Base-by-base conservation (phyloP, 176 grass and related monocot species). In the Oryza rufipogon region DNA sequence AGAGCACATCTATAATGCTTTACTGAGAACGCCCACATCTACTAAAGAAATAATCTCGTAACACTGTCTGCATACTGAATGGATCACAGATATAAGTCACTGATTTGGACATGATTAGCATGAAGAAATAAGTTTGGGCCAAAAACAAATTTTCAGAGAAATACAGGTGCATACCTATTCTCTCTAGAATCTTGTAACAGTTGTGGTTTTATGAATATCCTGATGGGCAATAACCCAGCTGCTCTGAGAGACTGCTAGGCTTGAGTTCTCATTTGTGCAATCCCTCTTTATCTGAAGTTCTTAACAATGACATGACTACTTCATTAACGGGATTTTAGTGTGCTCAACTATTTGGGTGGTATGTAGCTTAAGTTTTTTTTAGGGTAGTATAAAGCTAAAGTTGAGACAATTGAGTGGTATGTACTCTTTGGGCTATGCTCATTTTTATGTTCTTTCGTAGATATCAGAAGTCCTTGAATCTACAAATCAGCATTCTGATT, bases 401-500 rank as follows among this genome's bases (percentile, higher is more conserved):
- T 61, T 61, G 56, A n/a, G 17, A n/a, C 11, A 6, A n/a, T 61
- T 61, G 19, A 61, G 17, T n/a, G 56, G 19, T 22, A 61, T 61
- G 19, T 60, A n/a, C 17, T n/a, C 7, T 60, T 28, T 79, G 22
- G 22, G 25, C 32, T 46, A 47, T 26, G 79, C 56, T 69, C 47
- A 81, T 11, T 26, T 23, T 33, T 72, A 2, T 34, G 12, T 79
- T 80, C 65, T 64, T 26, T 19, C 33, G 22, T 68, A n/a, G 1
- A 45, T 22, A 74, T 19, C 3, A 7, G 15, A 73, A 38, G 76
- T 83, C 61, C 68, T 80, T 79, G 2, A 45, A 34, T 84, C 38
- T 30, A 7, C 16, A 5, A 54, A 39, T 39, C 6, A 26, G 47
- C 19, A 60, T 80, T 73, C 14, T 48, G 1, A 71, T 36, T 70